Conservation (phyloP, 805 yeast genomes). For the Nakazawaea sp. region DNA sequence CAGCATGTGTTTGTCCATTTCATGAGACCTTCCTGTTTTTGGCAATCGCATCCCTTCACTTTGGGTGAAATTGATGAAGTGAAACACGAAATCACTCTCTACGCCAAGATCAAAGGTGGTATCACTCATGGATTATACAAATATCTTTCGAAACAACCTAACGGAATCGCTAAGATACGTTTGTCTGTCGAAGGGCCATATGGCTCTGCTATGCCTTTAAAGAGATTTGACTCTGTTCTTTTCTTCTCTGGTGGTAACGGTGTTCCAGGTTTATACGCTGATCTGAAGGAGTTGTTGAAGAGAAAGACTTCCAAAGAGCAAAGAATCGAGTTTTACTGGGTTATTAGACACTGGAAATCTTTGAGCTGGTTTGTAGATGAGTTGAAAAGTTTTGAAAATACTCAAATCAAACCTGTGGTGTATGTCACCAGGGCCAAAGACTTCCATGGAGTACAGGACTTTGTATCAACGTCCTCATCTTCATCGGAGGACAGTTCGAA, state of each 20-base stretch:
- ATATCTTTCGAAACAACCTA: conserved; percentile 18
- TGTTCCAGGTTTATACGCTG: conserved; percentile 42
- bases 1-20: conserved; percentile 32
- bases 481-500: conserved; percentile 3
- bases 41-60: conserved; percentile 42
- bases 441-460: conserved; percentile 5
- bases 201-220: conserved; percentile 36
- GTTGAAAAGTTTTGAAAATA: conserved; percentile 23
- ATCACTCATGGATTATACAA: conserved; percentile 23
- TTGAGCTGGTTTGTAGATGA: conserved; percentile 46
- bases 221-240: conserved; percentile 29
- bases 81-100: conserved; percentile 21
- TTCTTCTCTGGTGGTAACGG: conserved; percentile 49
- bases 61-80: conserved; percentile 19
- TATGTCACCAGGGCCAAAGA: conserved; percentile 32
- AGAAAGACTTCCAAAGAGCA: conserved; percentile 20
- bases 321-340: conserved; percentile 53
- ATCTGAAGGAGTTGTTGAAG: conserved; percentile 25
- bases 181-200: conserved; percentile 59
- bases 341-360: conserved; percentile 44
- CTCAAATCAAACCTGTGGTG: conserved; percentile 29
- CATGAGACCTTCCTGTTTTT: conserved; percentile 31
- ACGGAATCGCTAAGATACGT: conserved; percentile 23
- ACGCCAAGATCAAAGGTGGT: conserved; percentile 31
- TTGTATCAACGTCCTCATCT: conserved; percentile 3